Conservation (phyloP, 2,329 filamentous ascomycete genomes). For the Botrytis deweyae region DNA sequence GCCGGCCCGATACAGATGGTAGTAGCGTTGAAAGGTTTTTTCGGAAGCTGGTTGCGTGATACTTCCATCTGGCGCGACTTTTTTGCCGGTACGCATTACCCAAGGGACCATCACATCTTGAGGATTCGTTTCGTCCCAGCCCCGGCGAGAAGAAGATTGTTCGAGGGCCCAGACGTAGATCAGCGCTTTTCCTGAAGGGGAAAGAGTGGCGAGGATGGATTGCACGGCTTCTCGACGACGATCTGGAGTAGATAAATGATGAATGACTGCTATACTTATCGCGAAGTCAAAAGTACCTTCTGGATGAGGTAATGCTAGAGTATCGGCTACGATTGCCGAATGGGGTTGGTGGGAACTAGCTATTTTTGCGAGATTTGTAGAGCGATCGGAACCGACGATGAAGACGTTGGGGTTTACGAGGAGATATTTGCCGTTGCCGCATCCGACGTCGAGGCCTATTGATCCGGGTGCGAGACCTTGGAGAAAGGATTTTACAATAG, state of each 20-base stretch:
- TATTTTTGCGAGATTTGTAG: constrained; percentile 54
- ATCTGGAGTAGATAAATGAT: constrained; percentile 80
- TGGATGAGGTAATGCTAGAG: constrained; percentile 78
- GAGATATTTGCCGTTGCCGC: constrained; percentile 96
- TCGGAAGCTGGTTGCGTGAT: constrained; percentile 39
- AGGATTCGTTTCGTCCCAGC: constrained; percentile 79
- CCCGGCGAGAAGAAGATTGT: constrained; percentile 79
- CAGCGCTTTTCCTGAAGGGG: constrained; percentile 60
- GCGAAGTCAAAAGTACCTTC: constrained; percentile 73
- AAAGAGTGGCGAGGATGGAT: not conserved
- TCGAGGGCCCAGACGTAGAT: constrained; percentile 96
- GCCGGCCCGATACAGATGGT: constrained; percentile 84
- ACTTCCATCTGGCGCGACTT: constrained; percentile 37
- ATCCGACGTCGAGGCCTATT: constrained; percentile 86
- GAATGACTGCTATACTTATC: constrained; percentile 90
- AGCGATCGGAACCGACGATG: constrained; percentile 84
- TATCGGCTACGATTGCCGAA: constrained; percentile 76
- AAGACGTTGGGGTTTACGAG: constrained; percentile 73
- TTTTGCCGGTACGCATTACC: constrained; percentile 60
- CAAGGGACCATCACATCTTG: constrained; percentile 97
- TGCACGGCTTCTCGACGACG: constrained; percentile 64
- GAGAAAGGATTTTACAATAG: constrained; percentile 81
- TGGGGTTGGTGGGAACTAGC: constrained; percentile 53
- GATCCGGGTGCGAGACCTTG: constrained; percentile 63
- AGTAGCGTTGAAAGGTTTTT: constrained; percentile 75